Base-by-base conservation (phyloP, 2,329 filamentous ascomycete species). In the Phyllosticta ampelicida region DNA sequence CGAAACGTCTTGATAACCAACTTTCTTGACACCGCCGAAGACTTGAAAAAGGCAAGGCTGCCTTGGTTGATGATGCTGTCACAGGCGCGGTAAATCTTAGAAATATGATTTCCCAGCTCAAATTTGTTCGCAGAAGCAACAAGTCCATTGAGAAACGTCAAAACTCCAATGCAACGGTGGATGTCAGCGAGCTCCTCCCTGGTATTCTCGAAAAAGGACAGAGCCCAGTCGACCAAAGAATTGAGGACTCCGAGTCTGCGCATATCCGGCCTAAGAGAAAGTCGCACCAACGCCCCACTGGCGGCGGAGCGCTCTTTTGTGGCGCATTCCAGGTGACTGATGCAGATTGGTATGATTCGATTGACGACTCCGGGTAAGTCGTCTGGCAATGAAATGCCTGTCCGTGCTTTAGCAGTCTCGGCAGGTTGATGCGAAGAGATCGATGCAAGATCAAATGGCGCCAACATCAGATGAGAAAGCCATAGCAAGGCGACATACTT, bases 221-320 rank as follows among this genome's bases (percentile, higher is more conserved):
- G 72, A 0, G 87, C 83, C 88, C 89, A 95, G 29, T 80, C 70
- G 2, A 90, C 79, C 9, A 96, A 75, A 1, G 80, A 77, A 51
- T 83, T 73, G 30, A 94, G 76, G 2, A 97, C 75, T 0, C 86
- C 84, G 9, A 91, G 74, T 54, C 81, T 76, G 71, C 92, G 88
- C 89, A 97, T 96, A 69, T 99, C 94, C 52, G 83, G 84, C 16
- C 94, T 83, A 69, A 91, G 84, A n/a, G 86, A 83, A 51, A 96
- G 77, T 51, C 90, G 82, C 18, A 95, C 88, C 8, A 99, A 77
- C 21, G 97, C 77, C 2, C 83, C 79, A 60, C 86, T 90, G n/a
- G 94, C 91, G 9, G 90, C 90, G 71, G 94, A 89, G 59, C 89
- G 83, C 68, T 96, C 92, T 65, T 95, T 96, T 0, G 91, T 90